phyloP scores from a whole-genome alignment of 2,329 filamentous ascomycete species.

The Truncatella angustata region DNA sequence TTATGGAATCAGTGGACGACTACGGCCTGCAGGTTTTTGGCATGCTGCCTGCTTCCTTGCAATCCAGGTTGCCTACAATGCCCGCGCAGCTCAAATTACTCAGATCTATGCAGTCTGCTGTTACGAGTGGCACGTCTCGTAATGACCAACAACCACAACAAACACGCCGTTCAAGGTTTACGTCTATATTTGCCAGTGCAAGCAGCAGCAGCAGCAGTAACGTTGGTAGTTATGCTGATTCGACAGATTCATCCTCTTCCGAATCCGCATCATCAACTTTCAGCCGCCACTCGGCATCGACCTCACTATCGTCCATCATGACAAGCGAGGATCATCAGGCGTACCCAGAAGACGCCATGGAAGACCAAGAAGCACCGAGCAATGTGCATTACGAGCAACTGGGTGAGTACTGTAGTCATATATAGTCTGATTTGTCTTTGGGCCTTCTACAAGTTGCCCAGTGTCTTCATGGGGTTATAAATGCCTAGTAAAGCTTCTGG shows the following conservation, averaged over 20 bases:
- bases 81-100: not conserved
- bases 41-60: conserved; percentile 3
- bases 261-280: not conserved
- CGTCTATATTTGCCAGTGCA: not conserved
- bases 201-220: not conserved
- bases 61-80: not conserved
- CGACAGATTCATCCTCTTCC: not conserved
- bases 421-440: too few relatives aligned
- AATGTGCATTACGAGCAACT: conserved; percentile 1
- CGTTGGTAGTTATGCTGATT: not conserved
- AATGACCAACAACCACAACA: not conserved
- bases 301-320: not conserved
- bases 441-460: too few relatives aligned
- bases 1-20: conserved; percentile 4
- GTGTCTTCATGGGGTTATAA: too few relatives aligned
- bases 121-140: not conserved
- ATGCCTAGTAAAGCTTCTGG: too few relatives aligned
- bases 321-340: not conserved
- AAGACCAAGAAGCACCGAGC: not conserved
- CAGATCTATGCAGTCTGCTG: not conserved
- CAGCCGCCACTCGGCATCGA: not conserved
- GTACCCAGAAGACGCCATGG: not conserved
- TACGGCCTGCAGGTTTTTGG: not conserved
- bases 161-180: not conserved
- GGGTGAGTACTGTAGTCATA: too few relatives aligned